Base-by-base conservation (phyloP, 192 early-diverging fungal species). In the Entomortierella lignicola region DNA sequence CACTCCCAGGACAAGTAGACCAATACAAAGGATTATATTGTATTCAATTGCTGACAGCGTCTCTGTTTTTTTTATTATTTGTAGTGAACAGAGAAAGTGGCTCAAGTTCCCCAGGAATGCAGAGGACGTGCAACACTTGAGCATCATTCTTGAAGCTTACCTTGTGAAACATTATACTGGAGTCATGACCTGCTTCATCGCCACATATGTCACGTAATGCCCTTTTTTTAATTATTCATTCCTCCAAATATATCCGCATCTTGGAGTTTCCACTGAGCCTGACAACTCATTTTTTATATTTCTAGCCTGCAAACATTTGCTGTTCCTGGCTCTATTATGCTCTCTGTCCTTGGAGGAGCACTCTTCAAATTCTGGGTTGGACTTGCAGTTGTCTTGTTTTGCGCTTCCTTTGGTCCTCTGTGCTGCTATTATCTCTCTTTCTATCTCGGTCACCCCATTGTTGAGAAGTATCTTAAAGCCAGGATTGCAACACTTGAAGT, bases 311-410 rank as follows among this genome's bases (percentile, higher is more conserved):
- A 89, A 43, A 81, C 83, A 4, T 89, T 89, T 25, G 84, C 88
- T 20, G 81, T 89, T 51, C 88, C 88, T 41, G 88, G 88, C 47
- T 81, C 85, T 4, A 81, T 88, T 77, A 86, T 86, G 88, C 72
- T 89, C 11, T 85, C 82, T 30, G 81, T 89, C 13, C 79, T 89
- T 26, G 86, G 86, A 23, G 88, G 88, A 32, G 75, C 85, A 10
- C 63, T 89, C 21, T 89, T 87, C 67, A 64, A 84, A 42, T 83
- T 84, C 71, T 87, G 85, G 86, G 63, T 83, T 15, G 81, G 85
- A n/a, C 56, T 88, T 20, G 21, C 81, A n/a, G 56, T 81, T 2
- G 63, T 83, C 29, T 65, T 57, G 52, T 56, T 86, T 71, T 85
- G 86, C 43, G 81, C 85, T 1, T 72, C 82, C 7, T 67, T 86